Evolutionary conservation across 2,329 filamentous ascomycete genomes (phyloP), one percentile per base, ranked within the genome.

Genomic region (Mariannaea sp.): DNA sequence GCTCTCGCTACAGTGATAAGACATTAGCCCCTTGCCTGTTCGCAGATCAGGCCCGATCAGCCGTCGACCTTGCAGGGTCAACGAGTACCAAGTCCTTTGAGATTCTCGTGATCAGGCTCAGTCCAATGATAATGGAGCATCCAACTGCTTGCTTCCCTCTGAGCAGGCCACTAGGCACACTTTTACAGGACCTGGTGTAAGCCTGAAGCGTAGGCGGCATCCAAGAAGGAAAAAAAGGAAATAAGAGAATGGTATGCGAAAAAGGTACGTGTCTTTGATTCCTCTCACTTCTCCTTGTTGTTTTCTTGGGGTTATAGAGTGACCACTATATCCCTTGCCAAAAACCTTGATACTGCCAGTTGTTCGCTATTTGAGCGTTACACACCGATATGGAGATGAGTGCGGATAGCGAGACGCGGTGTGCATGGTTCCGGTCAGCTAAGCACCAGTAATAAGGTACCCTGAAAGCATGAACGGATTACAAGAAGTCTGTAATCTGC

Each of bases 401-500:
- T 20, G 30, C 49, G 35, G 36, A 17, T 19, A 29, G 30, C 29
- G 47, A 49, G 47, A 27, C 48, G 44, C 49, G 47, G 50, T 17
- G 24, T 50, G 35, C 41, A 40, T 51, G 30, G 30, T 46, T n/a
- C 38, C 30, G 44, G 43, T 46, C 56, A 27, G 39, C 50, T 33
- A 33, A 57, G 35, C 9, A 22, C 35, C 44, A 51, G 52, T 6
- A 27, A 27, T 7, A 16, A 33, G n/a, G 50, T 33, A 38, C 16
- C n/a, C 27, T 42, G 19, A 30, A 38, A 33, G 20, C 9, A 49
- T 38, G 42, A 50, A 44, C 30, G 36, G 17, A 53, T 14, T 45
- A 35, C 54, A 61, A 59, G 36, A 58, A 49, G 49, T 58, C 52
- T 46, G 32, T 32, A 33, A 35, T 30, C 50, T 56, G 48, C 50